Conservation (phyloP, 441 rosid genomes). For the Metrosideros polymorpha region DNA sequence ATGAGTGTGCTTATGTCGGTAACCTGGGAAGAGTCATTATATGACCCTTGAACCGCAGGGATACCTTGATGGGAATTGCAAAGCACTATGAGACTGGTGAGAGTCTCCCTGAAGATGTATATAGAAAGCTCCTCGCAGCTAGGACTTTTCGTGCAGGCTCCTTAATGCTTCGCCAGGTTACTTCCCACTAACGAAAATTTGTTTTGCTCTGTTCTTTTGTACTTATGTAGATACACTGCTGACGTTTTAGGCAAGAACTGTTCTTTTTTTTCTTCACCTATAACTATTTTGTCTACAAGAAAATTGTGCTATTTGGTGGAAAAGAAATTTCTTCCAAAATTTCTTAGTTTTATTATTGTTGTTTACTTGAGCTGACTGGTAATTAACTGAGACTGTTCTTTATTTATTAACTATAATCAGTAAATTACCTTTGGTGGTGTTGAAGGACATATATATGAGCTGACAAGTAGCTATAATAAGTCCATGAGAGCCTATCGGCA, state of each 20-base stretch:
- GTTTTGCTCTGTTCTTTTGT: neutral
- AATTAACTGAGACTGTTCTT: neutral
- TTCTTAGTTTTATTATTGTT: neutral
- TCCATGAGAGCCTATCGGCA: neutral
- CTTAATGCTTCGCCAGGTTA: slow-evolving; percentile 80
- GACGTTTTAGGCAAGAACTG: neutral
- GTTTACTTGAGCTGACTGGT: neutral
- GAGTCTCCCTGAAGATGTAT: slow-evolving; percentile 72
- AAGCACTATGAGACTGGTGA: slow-evolving; percentile 83
- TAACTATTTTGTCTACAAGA: neutral
- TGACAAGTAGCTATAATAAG: neutral
- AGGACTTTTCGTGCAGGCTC: slow-evolving; percentile 87
- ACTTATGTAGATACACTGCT: neutral
- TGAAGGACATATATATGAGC: neutral
- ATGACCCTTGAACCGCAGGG: slow-evolving; percentile 25
- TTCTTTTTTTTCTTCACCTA: neutral
- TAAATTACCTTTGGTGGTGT: neutral
- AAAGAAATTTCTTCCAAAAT: neutral
- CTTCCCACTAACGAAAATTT: slow-evolving; percentile 4
- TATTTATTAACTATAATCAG: neutral
- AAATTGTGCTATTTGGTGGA: neutral
- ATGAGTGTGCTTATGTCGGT: too few relatives aligned
- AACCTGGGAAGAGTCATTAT: neutral
- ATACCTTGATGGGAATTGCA: slow-evolving; percentile 88
- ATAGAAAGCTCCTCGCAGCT: slow-evolving; percentile 83